phyloP scores from a whole-genome alignment of 176 grass and related monocot species.

The Elaeis guineensis region DNA sequence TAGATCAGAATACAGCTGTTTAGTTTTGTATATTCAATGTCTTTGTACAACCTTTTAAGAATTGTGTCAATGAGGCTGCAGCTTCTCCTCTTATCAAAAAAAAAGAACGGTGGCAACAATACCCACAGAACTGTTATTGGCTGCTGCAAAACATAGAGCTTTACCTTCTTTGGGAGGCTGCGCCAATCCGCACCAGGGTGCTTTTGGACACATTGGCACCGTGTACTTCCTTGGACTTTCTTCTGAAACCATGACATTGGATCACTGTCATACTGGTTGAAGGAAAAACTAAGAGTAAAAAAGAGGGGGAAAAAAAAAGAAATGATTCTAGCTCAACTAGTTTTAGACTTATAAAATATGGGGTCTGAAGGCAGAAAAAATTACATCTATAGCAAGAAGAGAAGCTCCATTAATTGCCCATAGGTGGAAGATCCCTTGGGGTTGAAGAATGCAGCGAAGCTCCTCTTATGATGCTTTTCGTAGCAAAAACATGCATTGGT shows the following conservation, averaged over 20 bases:
- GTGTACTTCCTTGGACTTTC: background rate
- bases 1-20: no score
- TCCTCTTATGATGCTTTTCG: conserved; percentile 58
- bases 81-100: no score
- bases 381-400: conserved; percentile 40
- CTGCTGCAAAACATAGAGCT: background rate
- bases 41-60: no score
- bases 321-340: no score
- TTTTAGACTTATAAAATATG: no score
- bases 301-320: no score
- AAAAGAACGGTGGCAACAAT: no score
- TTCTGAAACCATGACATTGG: conserved; percentile 23
- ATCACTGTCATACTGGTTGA: conserved; percentile 47
- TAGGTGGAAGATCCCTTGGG: conserved; percentile 69
- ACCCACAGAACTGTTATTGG: no score
- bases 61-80: no score
- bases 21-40: no score
- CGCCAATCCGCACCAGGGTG: conserved; percentile 13
- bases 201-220: conserved; percentile 54
- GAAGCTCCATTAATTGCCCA: conserved; percentile 50
- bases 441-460: conserved; percentile 78
- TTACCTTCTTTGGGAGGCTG: conserved; percentile 25
- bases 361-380: background rate
- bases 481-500: conserved; percentile 4
- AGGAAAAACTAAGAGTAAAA: conserved; percentile 1